Evolutionary conservation across 2,329 filamentous ascomycete species (phyloP), one percentile per base, ranked within the genome.

Genomic region (Fusarium cyanostomum): DNA sequence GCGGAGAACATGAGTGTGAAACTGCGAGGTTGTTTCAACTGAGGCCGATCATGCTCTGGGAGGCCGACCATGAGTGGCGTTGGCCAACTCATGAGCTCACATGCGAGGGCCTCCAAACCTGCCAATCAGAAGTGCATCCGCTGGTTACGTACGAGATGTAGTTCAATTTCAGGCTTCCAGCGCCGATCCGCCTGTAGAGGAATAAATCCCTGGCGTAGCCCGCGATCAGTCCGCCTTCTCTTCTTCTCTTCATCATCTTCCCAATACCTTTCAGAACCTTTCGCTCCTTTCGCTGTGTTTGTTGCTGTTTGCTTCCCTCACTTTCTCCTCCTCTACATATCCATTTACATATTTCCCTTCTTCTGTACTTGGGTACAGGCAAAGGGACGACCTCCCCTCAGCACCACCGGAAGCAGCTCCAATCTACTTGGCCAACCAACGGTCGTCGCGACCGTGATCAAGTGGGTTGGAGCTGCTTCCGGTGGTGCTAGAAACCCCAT

Each of bases 21-120:
- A 56, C 12, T 21, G 4, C 4, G 21, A 21, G 21, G 21, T 21
- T 6, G 21, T 6, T 21, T 4, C 21, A 21, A 6, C 6, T 21
- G 21, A 21, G 21, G 21, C 15, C 33, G 24, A 9, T 30, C 33
- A 34, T 28, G 37, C 16, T 7, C 13, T 37, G 35, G 38, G 57
- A 59, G 60, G 60, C 59, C 60, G 39, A 10, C 54, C 42, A 42
- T 35, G 30, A 44, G 42, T 58, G 45, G 52, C 52, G 18, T 16
- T 30, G 26, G 37, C 43, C 58, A 37, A 10, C 27, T 62, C 41
- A 39, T 31, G 15, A 43, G 18, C 6, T 26, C 24, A 57, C 42
- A 26, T 62, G 52, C 59, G 28, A 43, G 43, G 57, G 52, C 41
- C 42, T 62, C 59, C 53, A 44, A 48, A 35, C 24, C 45, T 43